Percentiles rank a stretch among this genome's conserved stretches.
phyloP scores from a whole-genome alignment of 2,329 filamentous ascomycete species.

The Fusarium sp. region DNA sequence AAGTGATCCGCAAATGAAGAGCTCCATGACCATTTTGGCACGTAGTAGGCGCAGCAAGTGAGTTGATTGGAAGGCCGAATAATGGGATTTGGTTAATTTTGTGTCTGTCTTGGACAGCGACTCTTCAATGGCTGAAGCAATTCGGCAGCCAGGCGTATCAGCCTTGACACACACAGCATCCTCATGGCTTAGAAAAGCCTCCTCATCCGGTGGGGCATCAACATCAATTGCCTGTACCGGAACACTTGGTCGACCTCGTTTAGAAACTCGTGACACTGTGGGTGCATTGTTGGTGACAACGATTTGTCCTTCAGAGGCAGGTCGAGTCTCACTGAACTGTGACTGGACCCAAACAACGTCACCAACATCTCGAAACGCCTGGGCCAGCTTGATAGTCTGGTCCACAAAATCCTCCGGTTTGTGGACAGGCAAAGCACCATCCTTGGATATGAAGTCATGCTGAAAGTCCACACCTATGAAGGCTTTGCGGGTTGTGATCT shows the following conservation, averaged over 20 bases:
- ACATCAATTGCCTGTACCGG: constrained; percentile 18
- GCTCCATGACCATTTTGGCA: constrained; percentile 87
- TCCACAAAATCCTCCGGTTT: constrained; percentile 74
- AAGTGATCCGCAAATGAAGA: constrained; percentile 88
- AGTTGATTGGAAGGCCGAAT: constrained; percentile 86
- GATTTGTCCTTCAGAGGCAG: constrained; percentile 65
- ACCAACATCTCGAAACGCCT: constrained; percentile 76
- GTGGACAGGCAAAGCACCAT: constrained; percentile 74
- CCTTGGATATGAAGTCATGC: constrained; percentile 82
- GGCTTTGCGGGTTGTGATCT: constrained; percentile 71
- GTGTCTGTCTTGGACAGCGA: constrained; percentile 62
- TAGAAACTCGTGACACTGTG: constrained; percentile 11
- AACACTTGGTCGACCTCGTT: constrained; percentile 24
- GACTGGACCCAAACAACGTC: constrained; percentile 88
- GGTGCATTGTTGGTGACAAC: constrained; percentile 53
- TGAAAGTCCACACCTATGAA: constrained; percentile 89
- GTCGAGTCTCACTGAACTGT: constrained; percentile 72
- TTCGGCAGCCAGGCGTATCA: constrained; percentile 58
- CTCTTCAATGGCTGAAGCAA: constrained; percentile 56
- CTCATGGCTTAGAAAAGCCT: constrained; percentile 60
- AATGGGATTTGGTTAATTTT: constrained; percentile 76
- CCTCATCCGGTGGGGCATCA: constrained; percentile 46
- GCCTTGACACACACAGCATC: constrained; percentile 57
- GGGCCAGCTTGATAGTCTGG: constrained; percentile 72
- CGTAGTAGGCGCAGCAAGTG: constrained; percentile 80